Percentiles rank a stretch among this genome's conserved stretches.
These are phyloP conservation scores for Verticillium nonalfalfae DNA, from an alignment of 2,329 filamentous ascomycete species.

Conservation along the genomic window DNA sequence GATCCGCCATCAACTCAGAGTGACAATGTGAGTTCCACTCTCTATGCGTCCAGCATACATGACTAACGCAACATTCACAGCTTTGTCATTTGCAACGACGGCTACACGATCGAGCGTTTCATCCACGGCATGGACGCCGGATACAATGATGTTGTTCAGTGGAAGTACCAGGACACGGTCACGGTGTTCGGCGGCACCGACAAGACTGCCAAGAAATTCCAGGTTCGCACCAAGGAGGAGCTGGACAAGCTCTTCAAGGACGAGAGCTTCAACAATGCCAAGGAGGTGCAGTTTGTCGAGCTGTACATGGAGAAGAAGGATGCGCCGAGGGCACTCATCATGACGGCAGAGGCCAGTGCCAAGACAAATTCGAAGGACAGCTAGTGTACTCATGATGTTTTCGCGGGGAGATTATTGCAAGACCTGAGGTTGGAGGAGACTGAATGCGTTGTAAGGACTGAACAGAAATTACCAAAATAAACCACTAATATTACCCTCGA, in stretches of 20 bases:
- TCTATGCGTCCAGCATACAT: background rate
- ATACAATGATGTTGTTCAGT: slow-evolving; percentile 77
- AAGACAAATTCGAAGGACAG: slow-evolving; percentile 52
- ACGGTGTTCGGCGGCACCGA: slow-evolving; percentile 58
- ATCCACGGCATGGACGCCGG: slow-evolving; percentile 75
- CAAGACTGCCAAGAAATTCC: slow-evolving; percentile 54
- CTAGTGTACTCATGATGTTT: slow-evolving; percentile 11
- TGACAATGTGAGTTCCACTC: slow-evolving; percentile 62
- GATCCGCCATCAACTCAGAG: slow-evolving; percentile 65
- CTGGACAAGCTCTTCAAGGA: slow-evolving; percentile 60
- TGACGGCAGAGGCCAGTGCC: slow-evolving; percentile 66
- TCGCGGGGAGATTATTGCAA: no score
- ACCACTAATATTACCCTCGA: no score
- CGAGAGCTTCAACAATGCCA: slow-evolving; percentile 52
- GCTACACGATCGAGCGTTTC: slow-evolving; percentile 83
- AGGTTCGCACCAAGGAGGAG: slow-evolving; percentile 63
- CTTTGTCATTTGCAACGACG: slow-evolving; percentile 82
- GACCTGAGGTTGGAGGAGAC: no score
- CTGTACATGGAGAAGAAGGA: slow-evolving; percentile 75
- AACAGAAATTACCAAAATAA: background rate
- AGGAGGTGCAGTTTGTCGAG: slow-evolving; percentile 66
- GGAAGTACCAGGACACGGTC: slow-evolving; percentile 67
- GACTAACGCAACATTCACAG: slow-evolving; percentile 20
- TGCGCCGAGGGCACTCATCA: slow-evolving; percentile 62
- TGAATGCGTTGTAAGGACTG: background rate